phyloP scores from a whole-genome alignment of 441 rosid species.

The Adansonia gregorii region DNA sequence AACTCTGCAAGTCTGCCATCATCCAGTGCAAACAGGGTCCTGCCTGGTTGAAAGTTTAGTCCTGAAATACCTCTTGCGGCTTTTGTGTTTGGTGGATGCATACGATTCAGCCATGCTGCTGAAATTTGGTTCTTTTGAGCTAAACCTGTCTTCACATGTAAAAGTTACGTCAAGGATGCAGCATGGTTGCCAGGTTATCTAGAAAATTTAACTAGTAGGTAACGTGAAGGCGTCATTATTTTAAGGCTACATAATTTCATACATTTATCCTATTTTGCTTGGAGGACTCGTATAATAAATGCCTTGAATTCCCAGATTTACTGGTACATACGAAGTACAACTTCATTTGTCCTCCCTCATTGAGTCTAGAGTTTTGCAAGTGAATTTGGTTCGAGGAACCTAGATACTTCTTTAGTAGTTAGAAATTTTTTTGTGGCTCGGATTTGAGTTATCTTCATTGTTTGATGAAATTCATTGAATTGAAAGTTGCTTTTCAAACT shows the following conservation, averaged over 20 bases:
- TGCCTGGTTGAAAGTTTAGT: conserved; percentile 54
- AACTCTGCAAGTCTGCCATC: conserved; percentile 75
- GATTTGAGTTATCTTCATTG: not conserved
- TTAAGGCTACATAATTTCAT: not conserved
- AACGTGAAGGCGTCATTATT: not conserved
- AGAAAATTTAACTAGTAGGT: conserved; percentile 7
- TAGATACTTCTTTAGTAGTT: not conserved
- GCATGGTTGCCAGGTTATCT: not conserved
- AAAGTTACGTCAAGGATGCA: conserved; percentile 15
- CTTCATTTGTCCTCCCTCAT: not conserved
- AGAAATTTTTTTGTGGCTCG: not conserved
- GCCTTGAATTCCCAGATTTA: not conserved
- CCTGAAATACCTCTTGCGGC: conserved; percentile 62
- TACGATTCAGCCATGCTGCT: conserved; percentile 57
- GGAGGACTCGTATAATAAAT: not conserved
- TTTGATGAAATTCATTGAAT: not conserved
- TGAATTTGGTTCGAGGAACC: not conserved
- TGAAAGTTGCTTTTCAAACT: not conserved
- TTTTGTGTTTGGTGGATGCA: conserved; percentile 56
- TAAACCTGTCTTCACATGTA: conserved; percentile 42
- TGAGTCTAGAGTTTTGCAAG: not conserved
- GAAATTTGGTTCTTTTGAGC: conserved; percentile 36
- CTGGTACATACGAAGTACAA: not conserved
- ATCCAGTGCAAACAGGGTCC: conserved; percentile 59
- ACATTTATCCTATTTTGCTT: not conserved